Base-by-base conservation (phyloP, 2,329 filamentous ascomycete species). In the Aspergillus alliaceus region DNA sequence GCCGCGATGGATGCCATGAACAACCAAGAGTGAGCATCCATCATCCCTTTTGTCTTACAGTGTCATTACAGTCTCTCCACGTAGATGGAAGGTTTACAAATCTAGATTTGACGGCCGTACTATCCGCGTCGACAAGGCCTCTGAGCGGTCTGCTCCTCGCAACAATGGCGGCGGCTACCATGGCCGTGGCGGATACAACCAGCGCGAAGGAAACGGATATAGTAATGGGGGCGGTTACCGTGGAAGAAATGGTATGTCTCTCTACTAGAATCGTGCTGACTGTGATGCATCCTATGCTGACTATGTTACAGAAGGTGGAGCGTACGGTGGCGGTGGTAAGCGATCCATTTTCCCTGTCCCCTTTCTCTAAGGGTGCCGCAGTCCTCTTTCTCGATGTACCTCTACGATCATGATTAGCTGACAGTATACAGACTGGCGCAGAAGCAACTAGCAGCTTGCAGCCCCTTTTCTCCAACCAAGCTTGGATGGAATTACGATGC, bases 111-210 rank as follows among this genome's bases (percentile, higher is more conserved):
- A 98, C 77, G 93, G 93, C 64, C 91, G 93, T 68, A 87, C 86
- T 64, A 97, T 99, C 75, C 92, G 93, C 67, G 93, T 99, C 64
- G 93, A 98, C 80, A 96, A 93, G 77, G 95, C 93, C 60, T 93
- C 91, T 57, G 93, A 97, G 76, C 88, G 87, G 64, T 81, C 86
- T 56, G 84, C 83, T 53, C 84, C 86, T 53, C 80, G 81, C 51
- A 81, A 84, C 53, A 76, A 77, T 52, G 75, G 76, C 48, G 77
- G 78, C 54, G 76, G 77, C 59, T 76, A 72, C 68, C 72, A 75
- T 54, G 75, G 75, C 51, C 76, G 79, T 54, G 74, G 79, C 62
- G 77, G 77, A 59, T 78, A 79, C 64, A 77, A 78, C 62, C 72
- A 73, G 55, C 75, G 74, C 20, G 69, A 72, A 54, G 66, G 72